Base-by-base conservation (phyloP, 1,284 basidiomycete genomes). In the Fomitopsis betulina region DNA sequence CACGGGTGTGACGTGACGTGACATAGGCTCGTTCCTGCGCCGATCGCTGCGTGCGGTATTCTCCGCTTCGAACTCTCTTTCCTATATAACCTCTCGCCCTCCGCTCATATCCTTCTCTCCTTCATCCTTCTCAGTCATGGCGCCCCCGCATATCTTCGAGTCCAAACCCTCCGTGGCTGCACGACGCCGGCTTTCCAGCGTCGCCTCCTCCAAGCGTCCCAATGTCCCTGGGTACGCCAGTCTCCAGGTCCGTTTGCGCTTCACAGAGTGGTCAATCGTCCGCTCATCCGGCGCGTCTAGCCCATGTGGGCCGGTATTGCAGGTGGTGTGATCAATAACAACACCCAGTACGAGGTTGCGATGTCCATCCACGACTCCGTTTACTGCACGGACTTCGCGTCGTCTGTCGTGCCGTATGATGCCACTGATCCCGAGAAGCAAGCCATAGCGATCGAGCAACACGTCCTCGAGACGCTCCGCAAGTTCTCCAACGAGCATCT, bases 231-330 rank as follows among this genome's bases (percentile, higher is more conserved):
- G 79, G 30, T 87, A 80, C 70, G 76, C 85, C 58, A 85, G 82
- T 64, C 78, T 90, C 64, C 87, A 83, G 58, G 88, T 89, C 67
- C 72, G 63, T 56, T 27, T 30, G 60, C 38, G 58, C 65, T 49
- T 56, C 60, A 62, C 59, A 66, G 54, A 55, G 53, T 58, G 47
- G 60, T 54, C 63, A 57, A 61, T 57, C 38, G 50, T 39, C 47
- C 53, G 56, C 40, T 51, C 17, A 51, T 55, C 55, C 54, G 62
- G 61, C 67, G 55, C 62, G 32, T 30, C 9, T 69, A 91, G 89
- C 86, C 89, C 21, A 91, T 92, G 89, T 92, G 89, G 88, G 87
- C 85, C 59, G 89, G 88, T 69, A 79, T 91, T 55, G 85, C 88
- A 8, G 87, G 86, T 49, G 75, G 74, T 33, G 65, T 82, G 47